Conservation (phyloP, 73 alveolate species). For the Diophrys appendiculata region DNA sequence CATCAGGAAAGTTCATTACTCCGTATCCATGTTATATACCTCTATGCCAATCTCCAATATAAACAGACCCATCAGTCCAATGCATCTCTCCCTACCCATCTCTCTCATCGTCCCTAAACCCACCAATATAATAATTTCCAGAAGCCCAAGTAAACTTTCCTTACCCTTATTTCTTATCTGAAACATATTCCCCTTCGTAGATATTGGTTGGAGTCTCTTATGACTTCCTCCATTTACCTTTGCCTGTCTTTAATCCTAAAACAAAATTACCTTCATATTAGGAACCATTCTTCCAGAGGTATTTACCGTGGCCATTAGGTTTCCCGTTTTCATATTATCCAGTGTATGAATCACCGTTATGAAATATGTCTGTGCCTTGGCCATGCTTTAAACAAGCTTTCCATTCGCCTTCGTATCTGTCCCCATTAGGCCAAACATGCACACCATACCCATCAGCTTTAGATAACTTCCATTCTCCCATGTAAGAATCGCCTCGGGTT, state of each 20-base stretch:
- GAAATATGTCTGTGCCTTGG: constrained; percentile 65
- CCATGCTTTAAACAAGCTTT: constrained; percentile 70
- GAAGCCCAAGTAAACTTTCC: constrained; percentile 14
- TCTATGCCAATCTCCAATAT: constrained; percentile 3
- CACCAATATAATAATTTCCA: neutral
- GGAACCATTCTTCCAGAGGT: constrained; percentile 68
- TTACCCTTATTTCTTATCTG: constrained; percentile 1
- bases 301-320: constrained; percentile 77
- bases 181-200: constrained; percentile 12
- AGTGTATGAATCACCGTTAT: constrained; percentile 68
- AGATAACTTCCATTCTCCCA: constrained; percentile 61
- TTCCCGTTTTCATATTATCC: constrained; percentile 70
- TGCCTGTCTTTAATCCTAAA: constrained; percentile 69
- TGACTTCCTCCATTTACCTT: constrained; percentile 59
- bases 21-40: constrained; percentile 12
- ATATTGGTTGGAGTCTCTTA: constrained; percentile 8
- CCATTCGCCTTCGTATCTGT: constrained; percentile 78
- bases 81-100: constrained; percentile 20
- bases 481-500: constrained; percentile 34
- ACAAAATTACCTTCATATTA: constrained; percentile 64
- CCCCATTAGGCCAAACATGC: constrained; percentile 61
- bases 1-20: constrained; percentile 4
- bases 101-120: neutral
- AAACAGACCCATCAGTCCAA: neutral
- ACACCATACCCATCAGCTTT: constrained; percentile 64